Evolutionary conservation across 23 red algal species (phyloP).

Genomic region (Cyanidium caldarium): DNA sequence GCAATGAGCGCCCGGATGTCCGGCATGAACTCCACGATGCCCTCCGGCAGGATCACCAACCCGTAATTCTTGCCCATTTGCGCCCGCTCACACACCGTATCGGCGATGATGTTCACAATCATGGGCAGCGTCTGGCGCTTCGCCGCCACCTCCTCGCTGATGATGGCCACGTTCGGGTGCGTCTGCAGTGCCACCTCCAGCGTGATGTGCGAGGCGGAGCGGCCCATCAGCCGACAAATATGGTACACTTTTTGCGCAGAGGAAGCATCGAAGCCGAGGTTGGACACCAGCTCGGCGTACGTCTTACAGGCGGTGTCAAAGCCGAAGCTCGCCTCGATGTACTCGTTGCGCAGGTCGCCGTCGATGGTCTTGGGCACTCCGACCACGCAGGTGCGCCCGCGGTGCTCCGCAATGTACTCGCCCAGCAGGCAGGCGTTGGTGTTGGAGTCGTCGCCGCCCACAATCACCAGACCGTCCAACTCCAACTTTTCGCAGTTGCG

Average conservation of each 20-base stretch:
- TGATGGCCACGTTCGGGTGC: constrained; percentile 85
- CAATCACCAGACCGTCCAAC: constrained; percentile 78
- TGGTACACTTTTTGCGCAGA: constrained; percentile 89
- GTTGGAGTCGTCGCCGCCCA: constrained; percentile 94
- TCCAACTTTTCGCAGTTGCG: constrained; percentile 30
- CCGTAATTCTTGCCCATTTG: constrained; percentile 65
- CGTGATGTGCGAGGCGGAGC: constrained; percentile 84
- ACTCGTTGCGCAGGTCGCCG: constrained; percentile 69
- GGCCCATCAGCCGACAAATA: constrained; percentile 85
- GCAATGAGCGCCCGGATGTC: constrained; percentile 66
- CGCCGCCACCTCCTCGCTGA: constrained; percentile 87
- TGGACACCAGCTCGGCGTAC: constrained; percentile 62
- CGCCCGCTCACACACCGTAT: constrained; percentile 43
- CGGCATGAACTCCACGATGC: constrained; percentile 96
- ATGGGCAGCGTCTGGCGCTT: constrained; percentile 37
- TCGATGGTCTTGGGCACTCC: constrained; percentile 95
- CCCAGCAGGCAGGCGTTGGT: constrained; percentile 87
- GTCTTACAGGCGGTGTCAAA: constrained; percentile 85
- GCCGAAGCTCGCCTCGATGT: constrained; percentile 75
- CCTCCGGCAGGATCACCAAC: constrained; percentile 88
- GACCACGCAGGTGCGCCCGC: constrained; percentile 41
- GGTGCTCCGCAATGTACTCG: constrained; percentile 55
- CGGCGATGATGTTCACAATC: constrained; percentile 43
- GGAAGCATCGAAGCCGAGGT: constrained; percentile 73
- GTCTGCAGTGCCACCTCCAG: constrained; percentile 87